Base-by-base conservation (phyloP, 208 protist species). In the Crithidia acanthocephali region DNA sequence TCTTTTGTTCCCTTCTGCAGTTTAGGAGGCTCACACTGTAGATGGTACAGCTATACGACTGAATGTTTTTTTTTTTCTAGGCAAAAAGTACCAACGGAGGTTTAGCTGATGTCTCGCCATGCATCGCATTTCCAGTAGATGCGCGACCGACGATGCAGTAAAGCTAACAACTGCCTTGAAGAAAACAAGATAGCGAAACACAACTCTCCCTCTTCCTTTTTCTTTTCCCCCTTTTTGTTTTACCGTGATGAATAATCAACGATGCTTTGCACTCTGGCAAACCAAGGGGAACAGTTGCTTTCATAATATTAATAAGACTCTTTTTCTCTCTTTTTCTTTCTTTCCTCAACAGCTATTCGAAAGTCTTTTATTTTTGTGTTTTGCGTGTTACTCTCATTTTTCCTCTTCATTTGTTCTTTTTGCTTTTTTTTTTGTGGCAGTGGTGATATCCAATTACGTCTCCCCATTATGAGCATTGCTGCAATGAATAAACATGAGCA, bases 321-420 rank as follows among this genome's bases (percentile, higher is more conserved):
- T 57, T 57, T 37, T 23, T 48, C 48, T 22, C 28, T 30, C 5
- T 53, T 53, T 53, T 40, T 40, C 11, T 40, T 53, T 15, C 48
- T 13, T n/a, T 3, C 5, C 18, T 48, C 16, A n/a, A 13, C 37
- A 13, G 9, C 18, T 48, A 48, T 48, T 3, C 44, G 13, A 40
- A 40, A 5, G 11, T 58, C 28, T 40, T 58, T 30, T 32, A 4
- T 25, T 48, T 61, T n/a, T n/a, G n/a, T n/a, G n/a, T n/a, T 48
- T 63, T 35, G 40, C 27, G 35, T 35, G 37, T n/a, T n/a, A n/a
- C n/a, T n/a, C n/a, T n/a, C n/a, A n/a, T 51, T 22, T 22, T 51
- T 51, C 6, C 20, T 51, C 8, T 51, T 22, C 9, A 16, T 44
- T 68, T 71, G n/a, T 63, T 74, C n/a, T 68, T 68, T 58, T 56